Evolutionary conservation across 805 yeast species (phyloP).

Genomic region (Kazachstania martiniae): DNA sequence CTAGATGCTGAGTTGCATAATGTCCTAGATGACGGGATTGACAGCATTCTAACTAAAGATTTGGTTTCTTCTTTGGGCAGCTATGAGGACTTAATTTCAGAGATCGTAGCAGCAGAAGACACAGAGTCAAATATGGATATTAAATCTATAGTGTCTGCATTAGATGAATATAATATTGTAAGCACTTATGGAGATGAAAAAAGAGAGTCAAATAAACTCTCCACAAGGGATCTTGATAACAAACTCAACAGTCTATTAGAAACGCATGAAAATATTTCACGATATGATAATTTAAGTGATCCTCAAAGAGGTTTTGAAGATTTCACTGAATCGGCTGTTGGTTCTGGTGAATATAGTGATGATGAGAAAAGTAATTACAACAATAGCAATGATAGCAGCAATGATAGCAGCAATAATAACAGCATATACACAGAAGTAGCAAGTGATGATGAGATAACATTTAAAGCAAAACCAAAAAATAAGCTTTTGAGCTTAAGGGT

Average conservation of each 20-base stretch:
- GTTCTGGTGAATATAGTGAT: not conserved
- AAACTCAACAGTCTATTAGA: too few species aligned
- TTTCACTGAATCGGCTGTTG: not conserved
- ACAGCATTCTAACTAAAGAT: too few species aligned
- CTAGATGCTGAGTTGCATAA: not conserved
- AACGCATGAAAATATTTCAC: too few species aligned
- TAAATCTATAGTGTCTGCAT: conserved; percentile 17
- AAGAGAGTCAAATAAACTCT: too few species aligned
- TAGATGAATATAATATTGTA: conserved; percentile 26
- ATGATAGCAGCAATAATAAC: not conserved
- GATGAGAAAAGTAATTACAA: not conserved
- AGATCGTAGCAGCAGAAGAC: too few species aligned
- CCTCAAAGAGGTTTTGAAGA: not conserved
- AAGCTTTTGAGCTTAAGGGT: conserved; percentile 5
- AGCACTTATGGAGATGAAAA: too few species aligned
- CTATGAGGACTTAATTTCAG: too few species aligned
- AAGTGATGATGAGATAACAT: conserved; percentile 4
- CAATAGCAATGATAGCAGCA: conserved; percentile 1
- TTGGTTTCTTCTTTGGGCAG: too few species aligned
- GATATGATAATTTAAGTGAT: too few species aligned
- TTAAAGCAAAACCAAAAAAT: conserved; percentile 2
- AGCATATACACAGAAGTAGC: not conserved
- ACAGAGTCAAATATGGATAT: too few species aligned
- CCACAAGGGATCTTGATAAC: too few species aligned
- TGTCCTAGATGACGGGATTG: too few species aligned